A percentile compares a stretch with the other conserved stretches of the same genome.
phyloP scores from a whole-genome alignment of 164 flowering plant genomes.

The Nelumbo lutea region DNA sequence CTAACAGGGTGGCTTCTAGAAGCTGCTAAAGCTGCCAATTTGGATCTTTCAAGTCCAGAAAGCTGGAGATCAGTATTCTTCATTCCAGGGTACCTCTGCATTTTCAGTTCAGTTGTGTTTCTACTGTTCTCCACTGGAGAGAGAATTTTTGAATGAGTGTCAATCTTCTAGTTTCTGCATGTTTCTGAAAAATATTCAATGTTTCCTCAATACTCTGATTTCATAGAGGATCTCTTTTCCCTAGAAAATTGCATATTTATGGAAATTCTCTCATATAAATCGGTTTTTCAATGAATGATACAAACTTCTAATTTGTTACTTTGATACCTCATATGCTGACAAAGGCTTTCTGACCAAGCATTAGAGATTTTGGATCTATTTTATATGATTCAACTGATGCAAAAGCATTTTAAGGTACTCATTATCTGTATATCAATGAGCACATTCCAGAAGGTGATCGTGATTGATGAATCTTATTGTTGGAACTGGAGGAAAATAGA shows the following conservation, averaged over 20 bases:
- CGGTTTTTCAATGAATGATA: no score
- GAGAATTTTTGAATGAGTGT: constrained; percentile 60
- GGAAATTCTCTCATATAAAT: background rate
- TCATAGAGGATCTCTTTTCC: background rate
- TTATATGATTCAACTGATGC: no score
- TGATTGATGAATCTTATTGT: no score
- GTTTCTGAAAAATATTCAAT: background rate
- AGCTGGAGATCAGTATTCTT: constrained; percentile 74
- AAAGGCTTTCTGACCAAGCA: no score
- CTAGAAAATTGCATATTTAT: background rate
- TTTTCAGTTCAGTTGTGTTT: constrained; percentile 69
- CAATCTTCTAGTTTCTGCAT: background rate
- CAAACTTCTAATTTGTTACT: no score
- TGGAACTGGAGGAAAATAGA: no score
- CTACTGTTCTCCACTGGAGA: constrained; percentile 73
- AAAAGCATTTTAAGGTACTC: no score
- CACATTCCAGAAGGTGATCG: no score
- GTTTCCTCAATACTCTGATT: background rate
- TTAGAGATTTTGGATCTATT: no score
- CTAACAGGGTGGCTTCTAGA: constrained; percentile 80
- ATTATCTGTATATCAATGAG: no score
- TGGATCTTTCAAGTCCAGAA: constrained; percentile 64
- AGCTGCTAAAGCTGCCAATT: constrained; percentile 49
- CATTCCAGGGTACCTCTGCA: constrained; percentile 74
- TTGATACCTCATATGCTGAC: no score